phyloP scores from a whole-genome alignment of 176 grass and related monocot genomes.

The Pontederia paniculata region DNA sequence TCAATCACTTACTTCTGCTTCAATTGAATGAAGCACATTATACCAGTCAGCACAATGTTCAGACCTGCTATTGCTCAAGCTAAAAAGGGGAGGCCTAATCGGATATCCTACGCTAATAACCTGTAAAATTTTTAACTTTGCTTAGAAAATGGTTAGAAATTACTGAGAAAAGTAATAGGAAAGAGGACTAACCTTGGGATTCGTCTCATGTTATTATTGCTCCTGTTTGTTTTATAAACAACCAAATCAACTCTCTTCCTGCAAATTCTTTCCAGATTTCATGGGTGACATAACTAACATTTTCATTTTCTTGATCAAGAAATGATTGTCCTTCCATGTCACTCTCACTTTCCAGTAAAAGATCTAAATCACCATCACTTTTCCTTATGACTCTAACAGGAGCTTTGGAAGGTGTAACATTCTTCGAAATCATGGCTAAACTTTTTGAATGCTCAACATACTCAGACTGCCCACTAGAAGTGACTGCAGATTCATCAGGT shows the following conservation, averaged over 20 bases:
- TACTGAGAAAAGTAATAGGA: neutral
- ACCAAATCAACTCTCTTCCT: conserved; percentile 60
- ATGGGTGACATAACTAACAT: conserved; percentile 16
- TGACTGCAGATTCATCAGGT: conserved; percentile 19
- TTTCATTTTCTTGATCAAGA: conserved; percentile 38
- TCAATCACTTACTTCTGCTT: conserved; percentile 69
- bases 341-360: conserved; percentile 66
- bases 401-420: conserved; percentile 43
- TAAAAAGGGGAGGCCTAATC: conserved; percentile 62
- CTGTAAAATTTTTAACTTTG: conserved; percentile 32
- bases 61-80: conserved; percentile 27
- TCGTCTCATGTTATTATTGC: conserved; percentile 42
- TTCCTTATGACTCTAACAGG: conserved; percentile 37
- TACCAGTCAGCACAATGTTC: conserved; percentile 49
- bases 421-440: conserved; percentile 78
- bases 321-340: conserved; percentile 45
- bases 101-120: conserved; percentile 93
- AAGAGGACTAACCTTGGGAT: conserved; percentile 59
- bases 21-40: conserved; percentile 77
- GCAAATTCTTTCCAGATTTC: conserved; percentile 70
- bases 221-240: conserved; percentile 42
- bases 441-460: conserved; percentile 64
- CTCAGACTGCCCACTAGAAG: conserved; percentile 28
- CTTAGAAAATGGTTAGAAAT: conserved; percentile 3
- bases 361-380: conserved; percentile 60